Evolutionary conservation across 1,284 basidiomycete genomes (phyloP), one percentile per base, ranked within the genome.

Genomic region (Trichosporon sp.): DNA sequence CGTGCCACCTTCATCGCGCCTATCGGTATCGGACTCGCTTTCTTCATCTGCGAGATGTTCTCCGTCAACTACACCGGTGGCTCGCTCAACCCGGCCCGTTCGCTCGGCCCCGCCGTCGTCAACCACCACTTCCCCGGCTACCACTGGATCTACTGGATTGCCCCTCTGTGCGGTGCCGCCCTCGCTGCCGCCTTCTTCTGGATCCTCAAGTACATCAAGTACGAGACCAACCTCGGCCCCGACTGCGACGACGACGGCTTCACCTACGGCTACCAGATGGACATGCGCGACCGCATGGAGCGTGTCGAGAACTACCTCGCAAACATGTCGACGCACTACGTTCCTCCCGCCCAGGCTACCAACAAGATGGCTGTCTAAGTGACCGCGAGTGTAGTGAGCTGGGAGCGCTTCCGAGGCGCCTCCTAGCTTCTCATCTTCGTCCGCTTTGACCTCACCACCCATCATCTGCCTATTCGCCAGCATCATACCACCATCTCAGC

Each of bases 1-100:
- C 75, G 80, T 46, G 80, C 78, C 13, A 84, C 83, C 0, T 83
- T 82, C 71, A 76, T 84, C 21, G 83, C 83, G 2, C 84, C 84
- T 2, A 78, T 85, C 62, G 83, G 81, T 56, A 85, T 84, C 60
- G 83, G 83, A 57, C 77, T 81, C 59, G 75, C 81, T 4, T 72
- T 83, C n/a, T 82, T 83, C 69, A 76, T 81, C 40, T 80, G 81
- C 58, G 82, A 83, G 70, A 69, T 82, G 34, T 72, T 82, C 19
- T 76, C 77, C 32, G 78, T 79, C n/a, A 77, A 75, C 67, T 80
- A 78, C 69, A 80, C 78, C 31, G 79, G 80, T 31, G 80, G 79
- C 11, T 77, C 79, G 2, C 70, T 81, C 58, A 81, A 81, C 68
- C 80, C 80, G 9, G 77, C 75, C 11, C 70, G 77, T 65, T 64